phyloP scores from a whole-genome alignment of 2,329 filamentous ascomycete genomes.

The Chrysosporium queenslandicum region DNA sequence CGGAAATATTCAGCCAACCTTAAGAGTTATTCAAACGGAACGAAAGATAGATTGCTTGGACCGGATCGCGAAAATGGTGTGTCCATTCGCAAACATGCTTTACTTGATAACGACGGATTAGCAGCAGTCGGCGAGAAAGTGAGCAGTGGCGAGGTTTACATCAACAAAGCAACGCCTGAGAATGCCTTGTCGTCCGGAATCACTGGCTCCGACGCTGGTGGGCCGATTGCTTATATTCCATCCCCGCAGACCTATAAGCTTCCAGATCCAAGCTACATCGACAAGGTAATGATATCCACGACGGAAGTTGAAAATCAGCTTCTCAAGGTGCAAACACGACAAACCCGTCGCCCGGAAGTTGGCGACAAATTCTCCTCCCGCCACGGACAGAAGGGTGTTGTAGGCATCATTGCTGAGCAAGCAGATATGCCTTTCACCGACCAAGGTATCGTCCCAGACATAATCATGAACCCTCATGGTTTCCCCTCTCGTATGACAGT shows the following conservation, averaged over 20 bases:
- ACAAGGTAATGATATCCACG: slow-evolving; percentile 89
- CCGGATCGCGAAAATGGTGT: slow-evolving; percentile 53
- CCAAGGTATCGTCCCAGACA: slow-evolving; percentile 81
- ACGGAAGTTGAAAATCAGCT: slow-evolving; percentile 78
- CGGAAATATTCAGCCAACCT: slow-evolving; percentile 81
- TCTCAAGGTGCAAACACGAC: slow-evolving; percentile 91
- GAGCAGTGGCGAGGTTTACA: slow-evolving; percentile 68
- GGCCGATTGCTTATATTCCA: slow-evolving; percentile 29
- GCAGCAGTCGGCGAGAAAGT: slow-evolving; percentile 77
- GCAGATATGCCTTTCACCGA: slow-evolving; percentile 96
- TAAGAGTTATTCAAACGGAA: slow-evolving; percentile 78
- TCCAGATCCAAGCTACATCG: slow-evolving; percentile 76
- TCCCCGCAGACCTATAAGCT: slow-evolving; percentile 61
- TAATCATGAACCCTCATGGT: slow-evolving; percentile 99
- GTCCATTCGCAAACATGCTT: slow-evolving; percentile 57
- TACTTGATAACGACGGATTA: slow-evolving; percentile 76
- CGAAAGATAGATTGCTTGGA: slow-evolving; percentile 51
- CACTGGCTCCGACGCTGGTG: slow-evolving; percentile 48
- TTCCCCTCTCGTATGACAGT: slow-evolving; percentile 99
- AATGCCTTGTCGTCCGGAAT: slow-evolving; percentile 66
- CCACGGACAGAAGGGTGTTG: slow-evolving; percentile 96
- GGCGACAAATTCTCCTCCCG: slow-evolving; percentile 98
- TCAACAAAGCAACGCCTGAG: slow-evolving; percentile 78
- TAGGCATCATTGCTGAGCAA: slow-evolving; percentile 91
- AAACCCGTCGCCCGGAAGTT: slow-evolving; percentile 86